Conservation (phyloP, 1,284 basidiomycete species). For the Pseudozyma thailandica region DNA sequence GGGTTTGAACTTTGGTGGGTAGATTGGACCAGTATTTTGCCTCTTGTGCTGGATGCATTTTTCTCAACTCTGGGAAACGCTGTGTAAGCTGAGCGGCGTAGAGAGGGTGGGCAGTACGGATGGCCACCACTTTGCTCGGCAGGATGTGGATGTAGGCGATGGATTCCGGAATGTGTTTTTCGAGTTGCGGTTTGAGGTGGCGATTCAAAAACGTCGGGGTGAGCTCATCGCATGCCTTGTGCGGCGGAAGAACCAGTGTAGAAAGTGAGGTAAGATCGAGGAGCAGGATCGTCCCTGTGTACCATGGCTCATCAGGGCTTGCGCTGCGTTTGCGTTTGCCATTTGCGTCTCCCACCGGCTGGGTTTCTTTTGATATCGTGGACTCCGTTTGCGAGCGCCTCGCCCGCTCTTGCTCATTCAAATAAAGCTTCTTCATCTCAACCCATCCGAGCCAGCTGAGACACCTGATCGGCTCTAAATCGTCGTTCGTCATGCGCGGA, state of each 20-base stretch:
- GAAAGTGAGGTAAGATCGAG: constrained; percentile 1
- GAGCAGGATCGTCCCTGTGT: constrained; percentile 21
- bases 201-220: constrained; percentile 16
- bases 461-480: constrained; percentile 19
- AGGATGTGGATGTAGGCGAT: constrained; percentile 32
- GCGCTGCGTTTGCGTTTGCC: constrained; percentile 1
- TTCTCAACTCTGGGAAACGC: background rate
- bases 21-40: constrained; percentile 17
- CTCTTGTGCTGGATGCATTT: constrained; percentile 14
- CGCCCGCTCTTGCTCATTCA: constrained; percentile 3
- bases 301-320: constrained; percentile 2
- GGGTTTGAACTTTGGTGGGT: constrained; percentile 14
- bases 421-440: constrained; percentile 16
- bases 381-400: background rate
- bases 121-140: background rate
- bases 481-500: background rate
- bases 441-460: constrained; percentile 22
- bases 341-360: no score
- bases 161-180: constrained; percentile 24
- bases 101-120: constrained; percentile 18
- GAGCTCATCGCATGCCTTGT: background rate
- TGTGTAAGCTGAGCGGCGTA: constrained; percentile 2
- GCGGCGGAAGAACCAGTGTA: background rate
- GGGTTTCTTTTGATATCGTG: no score
- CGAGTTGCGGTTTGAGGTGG: constrained; percentile 34